A percentile compares a stretch with the other conserved stretches of the same genome.
Conservation (phyloP, 768 basidiomycete genomes). For the Cantharellus anzutake region DNA sequence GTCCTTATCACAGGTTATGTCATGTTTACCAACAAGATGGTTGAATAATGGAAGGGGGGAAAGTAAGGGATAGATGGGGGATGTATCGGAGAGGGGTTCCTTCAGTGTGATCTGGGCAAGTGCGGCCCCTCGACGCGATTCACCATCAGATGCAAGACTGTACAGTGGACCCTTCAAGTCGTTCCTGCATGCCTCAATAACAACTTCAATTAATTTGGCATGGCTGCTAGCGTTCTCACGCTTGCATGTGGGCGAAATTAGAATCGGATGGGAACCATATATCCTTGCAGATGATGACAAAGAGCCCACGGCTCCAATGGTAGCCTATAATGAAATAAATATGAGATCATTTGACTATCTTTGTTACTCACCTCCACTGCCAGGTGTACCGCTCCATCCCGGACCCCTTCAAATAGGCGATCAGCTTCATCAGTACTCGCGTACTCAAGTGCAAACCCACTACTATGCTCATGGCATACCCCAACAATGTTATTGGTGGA, state of each 20-base stretch:
- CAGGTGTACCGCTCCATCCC: not conserved
- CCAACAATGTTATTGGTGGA: not conserved
- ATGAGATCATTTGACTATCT: not conserved
- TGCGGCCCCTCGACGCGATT: conserved; percentile 14
- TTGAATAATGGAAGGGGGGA: conserved; percentile 10
- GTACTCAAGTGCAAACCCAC: not conserved
- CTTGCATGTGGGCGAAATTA: conserved; percentile 16
- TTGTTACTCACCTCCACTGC: not conserved
- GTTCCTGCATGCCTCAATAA: not conserved
- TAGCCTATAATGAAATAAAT: not conserved
- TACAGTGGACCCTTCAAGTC: not conserved
- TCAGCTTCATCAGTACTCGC: not conserved
- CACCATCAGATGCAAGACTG: conserved; percentile 17
- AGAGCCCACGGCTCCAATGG: not conserved
- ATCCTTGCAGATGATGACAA: not conserved
- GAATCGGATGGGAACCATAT: conserved; percentile 12
- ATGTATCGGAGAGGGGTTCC: conserved; percentile 13
- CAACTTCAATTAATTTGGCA: conserved; percentile 8
- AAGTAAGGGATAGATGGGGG: conserved; percentile 14
- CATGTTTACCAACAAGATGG: conserved; percentile 17
- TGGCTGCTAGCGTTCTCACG: conserved; percentile 11
- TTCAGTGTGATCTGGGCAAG: conserved; percentile 2
- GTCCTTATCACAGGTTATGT: conserved; percentile 20
- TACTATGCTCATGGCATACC: not conserved
- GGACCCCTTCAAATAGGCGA: not conserved